Evolutionary conservation across 2,329 filamentous ascomycete species (phyloP), one percentile per base, ranked within the genome.

Genomic region (Hypoxylon sp.): DNA sequence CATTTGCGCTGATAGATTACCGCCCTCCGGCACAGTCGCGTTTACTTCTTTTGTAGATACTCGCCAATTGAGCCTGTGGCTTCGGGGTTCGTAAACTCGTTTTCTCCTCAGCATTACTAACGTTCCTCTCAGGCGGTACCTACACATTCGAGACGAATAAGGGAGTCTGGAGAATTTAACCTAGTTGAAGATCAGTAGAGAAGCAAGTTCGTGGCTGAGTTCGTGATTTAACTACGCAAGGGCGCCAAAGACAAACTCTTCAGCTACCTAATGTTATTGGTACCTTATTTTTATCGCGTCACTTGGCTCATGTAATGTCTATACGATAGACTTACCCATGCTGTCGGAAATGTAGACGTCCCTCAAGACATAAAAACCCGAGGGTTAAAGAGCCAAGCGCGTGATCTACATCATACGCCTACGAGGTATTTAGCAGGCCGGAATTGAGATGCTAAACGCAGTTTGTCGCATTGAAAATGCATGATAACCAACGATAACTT

Each of bases 401-500:
- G 15, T 37, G 11, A 37, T 44, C 17, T 19, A 10, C 6, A 35
- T n/a, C 19, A 21, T 21, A 44, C 10, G 32, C 2, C 39, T 39
- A 39, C 39, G 17, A 19, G 17, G n/a, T 44, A 10, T 44, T 17
- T 44, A 21, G 15, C 39, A 44, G 54, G 54, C 54, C n/a, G 17
- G 15, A 46, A 15, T 27, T 13, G 8, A 2, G n/a, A 35, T 52
- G 15, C 27, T 32, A 46, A 35, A 32, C 24, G 19, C 17, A 21
- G n/a, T 31, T 27, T 24, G 24, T 61, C 24, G 7, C 48, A 51
- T 24, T 37, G 48, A 37, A 48, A 48, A 37, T 11, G 35, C 17
- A 31, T 35, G 60, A 52, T 46, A 32, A 31, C 37, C 19, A 46
- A 44, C 47, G 17, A 15, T 29, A 44, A 59, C 39, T 52, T 19